Evolutionary conservation across 1,284 basidiomycete species (phyloP).

Genomic region (Nidula niveotomentosa): DNA sequence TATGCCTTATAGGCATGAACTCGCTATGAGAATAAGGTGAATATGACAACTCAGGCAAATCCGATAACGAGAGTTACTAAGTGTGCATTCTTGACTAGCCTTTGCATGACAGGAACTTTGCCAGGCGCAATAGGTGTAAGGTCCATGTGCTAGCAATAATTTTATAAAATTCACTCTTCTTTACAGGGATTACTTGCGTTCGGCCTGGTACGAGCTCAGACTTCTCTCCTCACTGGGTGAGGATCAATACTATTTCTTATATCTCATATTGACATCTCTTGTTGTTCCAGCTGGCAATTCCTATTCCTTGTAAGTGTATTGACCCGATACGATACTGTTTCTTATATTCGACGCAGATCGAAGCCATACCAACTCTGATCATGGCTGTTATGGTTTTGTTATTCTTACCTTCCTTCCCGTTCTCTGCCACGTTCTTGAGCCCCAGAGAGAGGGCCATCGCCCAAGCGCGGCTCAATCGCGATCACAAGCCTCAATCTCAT

Average conservation of each 20-base stretch:
- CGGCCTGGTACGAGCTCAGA: conserved; percentile 48
- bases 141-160: no score
- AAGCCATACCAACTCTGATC: conserved; percentile 50
- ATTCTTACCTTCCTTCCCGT: conserved; percentile 45
- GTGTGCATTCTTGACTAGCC: conserved; percentile 13
- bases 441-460: conserved; percentile 52
- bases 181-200: conserved; percentile 50
- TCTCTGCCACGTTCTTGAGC: conserved; percentile 34
- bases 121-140: conserved; percentile 52
- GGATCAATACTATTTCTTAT: conserved; percentile 5
- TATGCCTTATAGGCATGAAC: conserved; percentile 35
- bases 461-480: conserved; percentile 50
- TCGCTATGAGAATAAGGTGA: conserved; percentile 47
- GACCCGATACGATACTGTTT: no score
- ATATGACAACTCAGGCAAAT: no score
- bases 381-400: conserved; percentile 45
- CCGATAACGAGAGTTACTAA: no score
- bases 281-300: conserved; percentile 47
- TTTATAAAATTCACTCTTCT: neutral
- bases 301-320: conserved; percentile 43
- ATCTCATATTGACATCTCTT: no score
- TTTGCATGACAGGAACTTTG: conserved; percentile 55
- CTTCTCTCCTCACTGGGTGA: conserved; percentile 41
- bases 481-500: conserved; percentile 55
- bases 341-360: conserved; percentile 31